Percentiles rank a stretch among this genome's conserved stretches.
These are phyloP conservation scores for Anacardium occidentale DNA, from an alignment of 345 rosid genomes.

Conservation along the genomic window DNA sequence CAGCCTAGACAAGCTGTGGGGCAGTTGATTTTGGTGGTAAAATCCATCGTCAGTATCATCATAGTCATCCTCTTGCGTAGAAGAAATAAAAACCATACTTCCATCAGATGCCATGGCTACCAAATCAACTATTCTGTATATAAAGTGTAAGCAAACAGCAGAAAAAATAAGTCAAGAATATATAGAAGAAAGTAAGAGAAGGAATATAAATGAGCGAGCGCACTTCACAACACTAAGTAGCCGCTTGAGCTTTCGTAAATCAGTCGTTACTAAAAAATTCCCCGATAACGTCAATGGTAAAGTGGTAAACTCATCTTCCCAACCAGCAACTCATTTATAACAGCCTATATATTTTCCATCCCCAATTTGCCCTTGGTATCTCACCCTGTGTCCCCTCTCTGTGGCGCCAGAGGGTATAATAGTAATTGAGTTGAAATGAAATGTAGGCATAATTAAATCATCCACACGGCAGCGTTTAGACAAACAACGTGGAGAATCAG, in stretches of 20 bases:
- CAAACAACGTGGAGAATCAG: constrained; percentile 12
- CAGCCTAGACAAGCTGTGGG: constrained; percentile 57
- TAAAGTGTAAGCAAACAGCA: background rate
- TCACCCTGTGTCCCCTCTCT: background rate
- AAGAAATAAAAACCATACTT: constrained; percentile 32
- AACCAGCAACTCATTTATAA: constrained; percentile 22
- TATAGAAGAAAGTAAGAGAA: background rate
- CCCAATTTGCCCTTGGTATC: constrained; percentile 12
- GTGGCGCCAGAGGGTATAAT: no score
- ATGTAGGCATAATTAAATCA: background rate
- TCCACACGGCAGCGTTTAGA: constrained; percentile 14
- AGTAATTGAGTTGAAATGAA: background rate
- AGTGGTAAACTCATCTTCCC: constrained; percentile 5
- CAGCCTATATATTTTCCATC: background rate
- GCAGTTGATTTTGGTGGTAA: constrained; percentile 33
- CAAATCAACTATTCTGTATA: background rate
- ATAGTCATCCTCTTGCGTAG: constrained; percentile 35
- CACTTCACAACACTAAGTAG: constrained; percentile 5
- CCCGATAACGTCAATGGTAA: constrained; percentile 30
- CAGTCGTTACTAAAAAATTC: constrained; percentile 18
- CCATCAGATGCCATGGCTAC: constrained; percentile 54
- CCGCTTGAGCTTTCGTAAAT: constrained; percentile 31
- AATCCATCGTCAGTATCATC: constrained; percentile 52
- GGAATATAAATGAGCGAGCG: constrained; percentile 7
- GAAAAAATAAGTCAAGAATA: background rate